Conservation (phyloP, 208 protist species). For the Endotrypanum monterogeii region DNA sequence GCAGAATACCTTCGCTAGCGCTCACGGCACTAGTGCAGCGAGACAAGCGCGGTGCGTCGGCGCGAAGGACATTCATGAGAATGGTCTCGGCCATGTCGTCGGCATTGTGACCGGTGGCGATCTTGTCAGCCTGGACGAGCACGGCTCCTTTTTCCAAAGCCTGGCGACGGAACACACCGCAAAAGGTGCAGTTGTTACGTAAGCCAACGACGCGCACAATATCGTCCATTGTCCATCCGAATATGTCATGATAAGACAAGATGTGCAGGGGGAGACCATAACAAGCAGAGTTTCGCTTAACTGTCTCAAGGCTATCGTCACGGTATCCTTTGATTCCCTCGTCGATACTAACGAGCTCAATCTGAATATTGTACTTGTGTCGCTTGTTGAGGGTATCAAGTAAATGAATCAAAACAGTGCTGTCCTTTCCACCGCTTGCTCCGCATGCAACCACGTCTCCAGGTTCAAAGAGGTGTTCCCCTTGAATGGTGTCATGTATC, state of each 20-base stretch:
- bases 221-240: conserved; percentile 98
- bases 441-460: conserved; percentile 95
- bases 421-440: conserved; percentile 97
- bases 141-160: conserved; percentile 95
- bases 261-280: conserved; percentile 96
- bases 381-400: conserved; percentile 92
- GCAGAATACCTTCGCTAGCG: conserved; percentile 56
- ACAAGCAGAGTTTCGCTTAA: conserved; percentile 91
- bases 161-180: conserved; percentile 97
- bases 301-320: conserved; percentile 97
- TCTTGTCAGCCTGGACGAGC: conserved; percentile 87
- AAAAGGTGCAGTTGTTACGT: conserved; percentile 97
- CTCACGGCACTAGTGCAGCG: conserved; percentile 75
- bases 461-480: conserved; percentile 86
- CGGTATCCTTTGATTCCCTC: conserved; percentile 98
- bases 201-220: conserved; percentile 93
- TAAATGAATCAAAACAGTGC: conserved; percentile 96
- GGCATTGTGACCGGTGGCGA: conserved; percentile 98
- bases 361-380: conserved; percentile 92
- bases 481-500: conserved; percentile 95
- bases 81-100: conserved; percentile 98
- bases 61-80: conserved; percentile 97
- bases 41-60: conserved; percentile 92
- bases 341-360: conserved; percentile 97
- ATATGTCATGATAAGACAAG: conserved; percentile 96